A percentile compares a stretch with the other conserved stretches of the same genome.
Evolutionary conservation across 495 filamentous ascomycete species (phyloP).

Genomic region (Pyronema omphalodes): DNA sequence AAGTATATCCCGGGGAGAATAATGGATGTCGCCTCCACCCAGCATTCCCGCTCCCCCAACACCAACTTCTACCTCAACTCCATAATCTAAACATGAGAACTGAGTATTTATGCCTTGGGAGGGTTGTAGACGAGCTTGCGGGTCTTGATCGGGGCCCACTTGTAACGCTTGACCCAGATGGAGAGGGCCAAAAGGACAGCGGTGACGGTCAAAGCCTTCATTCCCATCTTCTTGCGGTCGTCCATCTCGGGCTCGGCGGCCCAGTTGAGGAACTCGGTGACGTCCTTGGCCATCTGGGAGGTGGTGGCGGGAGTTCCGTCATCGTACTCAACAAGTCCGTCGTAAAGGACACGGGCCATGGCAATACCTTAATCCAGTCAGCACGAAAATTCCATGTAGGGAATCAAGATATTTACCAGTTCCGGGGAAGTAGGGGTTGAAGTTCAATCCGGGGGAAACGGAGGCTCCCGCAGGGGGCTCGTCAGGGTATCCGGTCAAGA

Average conservation of each 20-base stretch:
- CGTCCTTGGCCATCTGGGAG: slow-evolving; percentile 99
- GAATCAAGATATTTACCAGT: slow-evolving; percentile 38
- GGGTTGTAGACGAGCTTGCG: slow-evolving; percentile 52
- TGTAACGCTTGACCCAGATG: slow-evolving; percentile 98
- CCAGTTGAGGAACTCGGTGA: slow-evolving; percentile 98
- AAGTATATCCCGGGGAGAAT: too few species aligned
- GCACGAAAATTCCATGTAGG: not conserved
- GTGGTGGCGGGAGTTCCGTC: slow-evolving; percentile 85
- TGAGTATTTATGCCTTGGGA: slow-evolving; percentile 13
- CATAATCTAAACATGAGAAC: too few species aligned
- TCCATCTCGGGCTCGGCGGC: slow-evolving; percentile 98
- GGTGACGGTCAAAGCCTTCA: slow-evolving; percentile 71
- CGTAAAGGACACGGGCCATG: slow-evolving; percentile 96
- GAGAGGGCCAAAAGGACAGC: slow-evolving; percentile 64
- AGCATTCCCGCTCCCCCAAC: too few species aligned
- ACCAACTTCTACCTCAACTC: too few species aligned
- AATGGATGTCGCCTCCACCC: too few species aligned
- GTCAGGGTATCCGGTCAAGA: slow-evolving; percentile 97
- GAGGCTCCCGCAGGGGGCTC: slow-evolving; percentile 75
- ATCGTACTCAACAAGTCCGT: slow-evolving; percentile 96
- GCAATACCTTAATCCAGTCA: slow-evolving; percentile 49
- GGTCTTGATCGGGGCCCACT: slow-evolving; percentile 90
- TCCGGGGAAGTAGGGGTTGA: slow-evolving; percentile 99
- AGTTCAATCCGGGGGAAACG: slow-evolving; percentile 78
- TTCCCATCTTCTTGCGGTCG: slow-evolving; percentile 95